Conservation (phyloP, 805 yeast species). For the Jamesozyma spencerorum region DNA sequence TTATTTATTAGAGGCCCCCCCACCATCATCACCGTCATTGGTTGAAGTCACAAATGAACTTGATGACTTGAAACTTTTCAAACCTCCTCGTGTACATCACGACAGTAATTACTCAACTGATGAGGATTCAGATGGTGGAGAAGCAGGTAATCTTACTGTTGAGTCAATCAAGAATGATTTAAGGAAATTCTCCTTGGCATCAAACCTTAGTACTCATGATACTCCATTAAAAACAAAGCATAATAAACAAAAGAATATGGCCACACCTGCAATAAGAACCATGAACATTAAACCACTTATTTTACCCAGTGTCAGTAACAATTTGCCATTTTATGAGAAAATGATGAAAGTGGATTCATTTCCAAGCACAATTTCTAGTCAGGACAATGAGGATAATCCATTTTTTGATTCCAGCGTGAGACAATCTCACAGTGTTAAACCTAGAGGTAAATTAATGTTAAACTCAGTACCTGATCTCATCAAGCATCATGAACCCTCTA, state of each 20-base stretch:
- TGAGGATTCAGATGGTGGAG: slow-evolving; percentile 13
- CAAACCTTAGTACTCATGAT: slow-evolving; percentile 2
- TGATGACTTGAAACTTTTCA: not conserved
- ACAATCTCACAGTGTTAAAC: not conserved
- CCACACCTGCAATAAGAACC: slow-evolving; percentile 26
- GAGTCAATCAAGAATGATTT: slow-evolving; percentile 9
- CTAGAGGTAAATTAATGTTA: slow-evolving; percentile 10
- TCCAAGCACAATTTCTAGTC: no score
- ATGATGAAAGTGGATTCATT: no score
- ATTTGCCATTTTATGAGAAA: slow-evolving; percentile 11
- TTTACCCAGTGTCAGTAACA: slow-evolving; percentile 13
- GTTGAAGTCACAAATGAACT: not conserved
- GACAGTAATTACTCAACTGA: slow-evolving; percentile 8
- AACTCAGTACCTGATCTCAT: slow-evolving; percentile 15
- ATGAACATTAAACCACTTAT: slow-evolving; percentile 35
- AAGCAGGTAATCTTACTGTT: slow-evolving; percentile 9
- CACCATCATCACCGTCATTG: not conserved
- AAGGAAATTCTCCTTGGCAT: slow-evolving; percentile 8
- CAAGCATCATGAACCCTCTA: slow-evolving; percentile 1
- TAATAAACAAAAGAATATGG: not conserved
- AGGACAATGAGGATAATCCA: slow-evolving; percentile 13
- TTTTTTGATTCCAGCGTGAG: slow-evolving; percentile 10
- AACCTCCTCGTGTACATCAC: slow-evolving; percentile 2
- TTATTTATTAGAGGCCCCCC: slow-evolving; percentile 3
- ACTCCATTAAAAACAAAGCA: not conserved